Evolutionary conservation across 2,329 filamentous ascomycete species (phyloP).

Genomic region (Fusarium gaditjirri): DNA sequence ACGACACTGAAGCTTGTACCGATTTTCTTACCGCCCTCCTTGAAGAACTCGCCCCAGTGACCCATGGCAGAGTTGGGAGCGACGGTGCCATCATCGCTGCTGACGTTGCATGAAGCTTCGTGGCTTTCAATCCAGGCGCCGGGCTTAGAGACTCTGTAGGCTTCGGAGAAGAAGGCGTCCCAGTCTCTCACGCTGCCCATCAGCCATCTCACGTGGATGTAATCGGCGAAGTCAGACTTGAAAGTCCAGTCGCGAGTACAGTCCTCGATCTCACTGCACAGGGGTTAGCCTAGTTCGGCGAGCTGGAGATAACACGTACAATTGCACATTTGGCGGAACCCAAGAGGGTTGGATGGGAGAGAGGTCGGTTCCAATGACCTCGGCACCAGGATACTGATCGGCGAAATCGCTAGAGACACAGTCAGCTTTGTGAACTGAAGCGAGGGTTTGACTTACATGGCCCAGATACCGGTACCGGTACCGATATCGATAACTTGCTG

Average conservation of each 20-base stretch:
- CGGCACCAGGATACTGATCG: conserved; percentile 56
- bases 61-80: conserved; percentile 40
- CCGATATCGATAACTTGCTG: conserved; percentile 58
- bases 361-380: conserved; percentile 64
- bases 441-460: conserved; percentile 46
- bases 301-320: conserved; percentile 7
- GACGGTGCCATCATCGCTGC: conserved; percentile 47
- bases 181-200: conserved; percentile 67
- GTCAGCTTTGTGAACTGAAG: too few species aligned
- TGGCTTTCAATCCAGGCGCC: conserved; percentile 58
- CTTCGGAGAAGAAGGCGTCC: conserved; percentile 61
- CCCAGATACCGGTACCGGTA: conserved; percentile 68
- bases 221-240: conserved; percentile 59
- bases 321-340: conserved; percentile 59
- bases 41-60: conserved; percentile 46
- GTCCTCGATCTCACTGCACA: conserved; percentile 43
- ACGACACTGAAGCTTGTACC: conserved; percentile 44
- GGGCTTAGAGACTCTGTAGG: conserved; percentile 64
- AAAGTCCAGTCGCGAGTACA: conserved; percentile 48
- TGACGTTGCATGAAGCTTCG: conserved; percentile 43
- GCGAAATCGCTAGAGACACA: conserved; percentile 46
- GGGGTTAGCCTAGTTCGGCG: neutral
- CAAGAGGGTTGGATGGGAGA: conserved; percentile 48
- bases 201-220: conserved; percentile 68
- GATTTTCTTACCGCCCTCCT: conserved; percentile 46